phyloP scores from a whole-genome alignment of 768 basidiomycete genomes.

The Lactarius tabidus region DNA sequence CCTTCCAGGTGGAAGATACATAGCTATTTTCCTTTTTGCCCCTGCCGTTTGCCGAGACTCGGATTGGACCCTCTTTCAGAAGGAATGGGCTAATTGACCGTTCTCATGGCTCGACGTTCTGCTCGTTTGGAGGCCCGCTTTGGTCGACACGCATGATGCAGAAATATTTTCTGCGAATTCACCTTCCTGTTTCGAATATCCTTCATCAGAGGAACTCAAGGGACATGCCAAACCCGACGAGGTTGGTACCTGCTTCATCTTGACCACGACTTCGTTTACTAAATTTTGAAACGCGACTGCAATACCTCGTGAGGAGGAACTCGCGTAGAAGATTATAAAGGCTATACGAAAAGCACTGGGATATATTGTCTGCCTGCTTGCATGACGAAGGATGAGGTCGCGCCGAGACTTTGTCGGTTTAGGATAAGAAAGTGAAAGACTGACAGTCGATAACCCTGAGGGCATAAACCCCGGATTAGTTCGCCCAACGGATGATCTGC shows the following conservation, averaged over 20 bases:
- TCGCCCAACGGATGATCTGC: neutral
- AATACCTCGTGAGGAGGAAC: slow-evolving; percentile 53
- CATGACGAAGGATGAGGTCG: slow-evolving; percentile 27
- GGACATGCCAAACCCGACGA: too few species aligned
- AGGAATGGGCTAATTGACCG: slow-evolving; percentile 73
- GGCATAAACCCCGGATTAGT: slow-evolving; percentile 21
- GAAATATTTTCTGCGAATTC: too few species aligned
- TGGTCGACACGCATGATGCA: too few species aligned
- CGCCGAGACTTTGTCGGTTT: slow-evolving; percentile 30
- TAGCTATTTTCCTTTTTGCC: slow-evolving; percentile 21
- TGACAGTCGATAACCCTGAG: slow-evolving; percentile 30
- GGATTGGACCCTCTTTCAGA: slow-evolving; percentile 25
- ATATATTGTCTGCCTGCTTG: slow-evolving; percentile 41
- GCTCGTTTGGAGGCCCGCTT: slow-evolving; percentile 63
- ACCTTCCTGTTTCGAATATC: too few species aligned
- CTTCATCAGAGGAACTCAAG: too few species aligned
- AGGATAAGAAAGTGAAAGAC: slow-evolving; percentile 8
- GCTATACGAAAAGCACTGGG: slow-evolving; percentile 32
- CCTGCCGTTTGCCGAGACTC: slow-evolving; percentile 28
- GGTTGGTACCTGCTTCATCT: too few species aligned
- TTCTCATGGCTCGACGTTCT: slow-evolving; percentile 59
- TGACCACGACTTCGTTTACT: slow-evolving; percentile 40
- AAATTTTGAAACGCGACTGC: slow-evolving; percentile 39
- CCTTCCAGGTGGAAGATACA: neutral
- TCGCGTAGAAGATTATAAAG: slow-evolving; percentile 45